Base-by-base conservation (phyloP, 2,329 filamentous ascomycete species). In the Penicillium sp. region DNA sequence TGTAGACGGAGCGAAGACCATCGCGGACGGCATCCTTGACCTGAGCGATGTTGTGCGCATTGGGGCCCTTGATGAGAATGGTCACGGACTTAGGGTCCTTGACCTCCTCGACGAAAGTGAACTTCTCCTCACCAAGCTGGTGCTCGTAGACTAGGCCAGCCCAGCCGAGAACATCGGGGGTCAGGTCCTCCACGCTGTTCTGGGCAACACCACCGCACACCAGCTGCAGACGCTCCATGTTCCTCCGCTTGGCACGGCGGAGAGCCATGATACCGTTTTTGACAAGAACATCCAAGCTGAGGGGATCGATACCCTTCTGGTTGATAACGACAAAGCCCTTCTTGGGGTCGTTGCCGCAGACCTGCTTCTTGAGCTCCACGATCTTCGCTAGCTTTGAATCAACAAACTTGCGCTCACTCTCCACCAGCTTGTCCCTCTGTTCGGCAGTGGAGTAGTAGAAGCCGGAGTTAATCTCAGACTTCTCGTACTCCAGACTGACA, bases 391-490 rank as follows among this genome's bases (percentile, higher is more conserved):
- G 75, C 78, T 97, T 98, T 56, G 93, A 84, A 63, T 98, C 93
- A 37, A 98, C 89, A 61, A 96, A 96, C 52, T 87, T 82, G 55
- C 93, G 86, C 76, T 98, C 93, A 64, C 89, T 95, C 76, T 97
- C 93, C 9, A 98, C 93, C 32, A 98, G 82, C 78, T 97, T 98
- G 64, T 97, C 93, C 57, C 93, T 82, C 76, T 98, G 93, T 57
- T 96, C 90, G 23, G 93, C 93, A 65, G 85, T 95, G 28, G 87
- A 95, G 76, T 98, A 98, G 79, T 95, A 98, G 78, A 98, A 98
- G 42, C 90, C 84, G 32, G 90, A 96, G 80, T 98, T 98, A 71
- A 98, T 95, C 73, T 98, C 93, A 0, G 90, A 91, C 78, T 98
- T 98, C 73, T 98, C 93, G 69, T 98, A 98, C 69, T 98, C 93